These are phyloP conservation scores for Hevea brasiliensis DNA, from an alignment of 345 rosid genomes.

Conservation along the genomic window DNA sequence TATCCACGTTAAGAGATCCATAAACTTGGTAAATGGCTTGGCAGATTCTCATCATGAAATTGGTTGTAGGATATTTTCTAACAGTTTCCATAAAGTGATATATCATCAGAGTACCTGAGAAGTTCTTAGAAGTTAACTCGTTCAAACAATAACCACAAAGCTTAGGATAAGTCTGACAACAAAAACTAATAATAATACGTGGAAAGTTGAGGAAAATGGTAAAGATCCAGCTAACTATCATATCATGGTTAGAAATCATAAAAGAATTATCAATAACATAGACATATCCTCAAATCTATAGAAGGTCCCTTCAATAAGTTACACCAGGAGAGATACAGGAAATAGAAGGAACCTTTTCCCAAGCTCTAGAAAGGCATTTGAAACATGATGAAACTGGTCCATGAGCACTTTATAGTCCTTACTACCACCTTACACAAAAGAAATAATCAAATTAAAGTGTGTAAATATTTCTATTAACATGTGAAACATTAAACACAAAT, in stretches of 20 bases:
- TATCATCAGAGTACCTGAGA: not conserved
- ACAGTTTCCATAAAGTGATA: not conserved
- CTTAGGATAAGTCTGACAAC: not conserved
- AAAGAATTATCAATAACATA: not conserved
- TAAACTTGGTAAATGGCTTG: not conserved
- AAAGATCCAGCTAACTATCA: not conserved
- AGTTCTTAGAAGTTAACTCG: not conserved
- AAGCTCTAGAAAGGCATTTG: conserved; percentile 84
- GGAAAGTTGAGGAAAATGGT: not conserved
- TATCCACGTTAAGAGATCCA: not conserved
- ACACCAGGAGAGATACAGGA: conserved; percentile 1
- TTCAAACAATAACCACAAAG: not conserved
- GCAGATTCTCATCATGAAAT: not conserved
- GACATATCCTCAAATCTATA: not conserved
- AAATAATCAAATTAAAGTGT: conserved; percentile 6
- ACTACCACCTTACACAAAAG: conserved; percentile 66
- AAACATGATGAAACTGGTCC: conserved; percentile 86
- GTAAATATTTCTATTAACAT: not conserved
- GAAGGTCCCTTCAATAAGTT: conserved; percentile 7
- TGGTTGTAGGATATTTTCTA: not conserved
- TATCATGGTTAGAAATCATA: not conserved
- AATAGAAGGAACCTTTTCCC: conserved; percentile 52
- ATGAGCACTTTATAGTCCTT: conserved; percentile 82
- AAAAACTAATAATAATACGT: not conserved
- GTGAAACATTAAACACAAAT: not conserved